phyloP scores from a whole-genome alignment of 1,284 basidiomycete genomes.

The Entoloma clypeatum region DNA sequence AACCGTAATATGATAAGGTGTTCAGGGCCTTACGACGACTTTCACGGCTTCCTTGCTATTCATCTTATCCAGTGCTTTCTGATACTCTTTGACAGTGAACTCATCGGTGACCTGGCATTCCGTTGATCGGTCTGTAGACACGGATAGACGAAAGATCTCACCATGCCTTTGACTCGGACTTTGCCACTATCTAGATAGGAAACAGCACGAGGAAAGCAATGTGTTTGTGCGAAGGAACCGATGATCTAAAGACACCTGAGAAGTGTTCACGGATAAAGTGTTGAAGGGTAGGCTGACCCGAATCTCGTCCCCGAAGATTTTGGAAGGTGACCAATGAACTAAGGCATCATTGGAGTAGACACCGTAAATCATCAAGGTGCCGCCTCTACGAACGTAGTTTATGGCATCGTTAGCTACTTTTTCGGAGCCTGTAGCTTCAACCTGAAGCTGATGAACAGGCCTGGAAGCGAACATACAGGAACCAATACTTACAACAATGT shows the following conservation, averaged over 20 bases:
- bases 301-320: slow-evolving; percentile 85
- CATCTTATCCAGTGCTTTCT: slow-evolving; percentile 83
- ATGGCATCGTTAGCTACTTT: slow-evolving; percentile 77
- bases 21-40: slow-evolving; percentile 51
- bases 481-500: slow-evolving; percentile 60
- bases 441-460: slow-evolving; percentile 26
- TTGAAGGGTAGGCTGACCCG: slow-evolving; percentile 40
- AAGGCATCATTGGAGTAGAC: slow-evolving; percentile 72
- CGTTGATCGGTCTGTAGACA: too few species aligned
- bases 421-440: slow-evolving; percentile 84
- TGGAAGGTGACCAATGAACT: slow-evolving; percentile 81
- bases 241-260: slow-evolving; percentile 55
- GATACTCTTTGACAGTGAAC: slow-evolving; percentile 75
- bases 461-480: slow-evolving; percentile 1
- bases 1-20: background rate
- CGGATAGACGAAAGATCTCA: slow-evolving; percentile 23
- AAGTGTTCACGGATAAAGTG: background rate
- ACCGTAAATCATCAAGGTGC: slow-evolving; percentile 70
- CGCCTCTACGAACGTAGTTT: slow-evolving; percentile 80
- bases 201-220: slow-evolving; percentile 85
- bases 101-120: slow-evolving; percentile 65
- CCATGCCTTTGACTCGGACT: slow-evolving; percentile 81
- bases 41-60: slow-evolving; percentile 66
- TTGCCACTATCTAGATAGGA: slow-evolving; percentile 85
- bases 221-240: slow-evolving; percentile 81